Evolutionary conservation across 2,329 filamentous ascomycete species (phyloP).

Genomic region (Pseudogymnoascus pannorum): DNA sequence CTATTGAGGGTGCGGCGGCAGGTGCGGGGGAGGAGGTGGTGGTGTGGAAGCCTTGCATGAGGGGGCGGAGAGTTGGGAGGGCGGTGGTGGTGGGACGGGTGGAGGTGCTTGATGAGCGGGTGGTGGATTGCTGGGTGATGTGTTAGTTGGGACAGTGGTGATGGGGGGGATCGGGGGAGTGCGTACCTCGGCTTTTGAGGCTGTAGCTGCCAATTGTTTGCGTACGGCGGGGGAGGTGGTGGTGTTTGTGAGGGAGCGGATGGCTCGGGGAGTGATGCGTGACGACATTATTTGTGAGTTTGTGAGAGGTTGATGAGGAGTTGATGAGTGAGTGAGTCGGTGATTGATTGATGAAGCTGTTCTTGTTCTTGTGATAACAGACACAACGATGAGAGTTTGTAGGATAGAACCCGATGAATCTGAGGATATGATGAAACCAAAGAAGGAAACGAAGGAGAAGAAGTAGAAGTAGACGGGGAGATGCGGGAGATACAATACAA

Average conservation of each 20-base stretch:
- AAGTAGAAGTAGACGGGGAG: not conserved
- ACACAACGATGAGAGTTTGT: not conserved
- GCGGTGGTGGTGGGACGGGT: conserved; percentile 27
- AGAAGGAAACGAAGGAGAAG: not conserved
- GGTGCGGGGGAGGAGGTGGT: conserved; percentile 35
- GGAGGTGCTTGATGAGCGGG: conserved; percentile 22
- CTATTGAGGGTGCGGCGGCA: conserved; percentile 35
- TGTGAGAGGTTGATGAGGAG: not conserved
- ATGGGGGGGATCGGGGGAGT: conserved; percentile 21
- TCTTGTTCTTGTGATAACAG: not conserved
- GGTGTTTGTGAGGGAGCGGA: not conserved
- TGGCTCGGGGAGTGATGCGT: not conserved
- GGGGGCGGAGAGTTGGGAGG: conserved; percentile 36
- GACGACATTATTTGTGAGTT: not conserved
- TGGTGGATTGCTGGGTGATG: conserved; percentile 21
- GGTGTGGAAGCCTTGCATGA: conserved; percentile 58
- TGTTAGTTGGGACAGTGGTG: conserved; percentile 20
- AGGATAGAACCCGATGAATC: not conserved
- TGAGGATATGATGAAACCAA: not conserved
- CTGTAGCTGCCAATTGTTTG: conserved; percentile 22
- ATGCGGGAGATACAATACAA: not conserved
- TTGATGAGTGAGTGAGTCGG: not conserved
- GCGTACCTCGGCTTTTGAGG: conserved; percentile 19
- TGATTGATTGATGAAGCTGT: not conserved
- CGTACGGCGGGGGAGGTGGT: conserved; percentile 13